Base-by-base conservation (phyloP, 345 rosid genomes). In the Gossypium thurberi region DNA sequence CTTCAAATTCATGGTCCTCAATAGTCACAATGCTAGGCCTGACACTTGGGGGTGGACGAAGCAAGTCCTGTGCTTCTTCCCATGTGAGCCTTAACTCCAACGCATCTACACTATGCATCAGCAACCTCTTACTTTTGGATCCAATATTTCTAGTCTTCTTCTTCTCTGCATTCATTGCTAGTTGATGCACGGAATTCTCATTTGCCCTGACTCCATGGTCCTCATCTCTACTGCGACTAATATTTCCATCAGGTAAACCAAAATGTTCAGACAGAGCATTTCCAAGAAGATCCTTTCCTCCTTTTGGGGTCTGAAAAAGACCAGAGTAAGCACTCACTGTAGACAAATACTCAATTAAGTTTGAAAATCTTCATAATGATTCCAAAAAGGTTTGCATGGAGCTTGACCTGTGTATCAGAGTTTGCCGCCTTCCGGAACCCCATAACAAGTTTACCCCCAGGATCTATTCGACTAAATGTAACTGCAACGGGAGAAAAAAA, bases 41-140 rank as follows among this genome's bases (percentile, higher is more conserved):
- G 72, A 76, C 84, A 82, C 69, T 77, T 57, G 94, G 91, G 42
- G 94, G 81, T 65, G 97, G 96, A 70, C 93, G 91, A 82, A 94
- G 85, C 85, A 94, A 78, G 57, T 88, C 94, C 71, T 94, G 94
- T 73, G 98, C 87, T 89, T 94, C 97, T 71, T 91, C 91, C 97
- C 97, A 94, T 40, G 93, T 94, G 59, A 91, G 78, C 78, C 88
- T 85, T 62, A 91, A 83, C 84, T 87, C 96, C 85, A 85, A 71
- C 59, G 87, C 85, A 52, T 91, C 98, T 74, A 86, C 92, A 75
- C 84, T 80, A 71, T 85, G 87, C 85, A 85, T 83, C 64, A 84
- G 86, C 65, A 90, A 53, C 82, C 98, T 87, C 88, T 90, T 87
- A 62, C 78, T 85, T 83, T 90, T 91, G 42, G 88, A 81, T 76